Percentiles rank a stretch among this genome's conserved stretches.
Evolutionary conservation across 1,284 basidiomycete genomes (phyloP).

Genomic region (Tilletia horrida): DNA sequence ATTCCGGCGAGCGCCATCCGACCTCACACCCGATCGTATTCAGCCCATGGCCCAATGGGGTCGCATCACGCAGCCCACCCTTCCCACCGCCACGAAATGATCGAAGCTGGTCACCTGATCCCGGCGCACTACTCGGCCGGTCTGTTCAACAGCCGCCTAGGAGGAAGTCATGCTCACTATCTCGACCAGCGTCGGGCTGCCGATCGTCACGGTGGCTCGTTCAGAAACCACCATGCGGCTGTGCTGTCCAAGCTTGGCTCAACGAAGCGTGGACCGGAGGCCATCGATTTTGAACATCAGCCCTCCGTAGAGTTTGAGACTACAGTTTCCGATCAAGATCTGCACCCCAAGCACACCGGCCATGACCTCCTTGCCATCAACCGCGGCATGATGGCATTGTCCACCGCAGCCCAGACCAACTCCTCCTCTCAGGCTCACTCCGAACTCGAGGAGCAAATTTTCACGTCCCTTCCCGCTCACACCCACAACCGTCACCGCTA

Average conservation of each 20-base stretch:
- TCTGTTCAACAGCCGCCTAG: not conserved
- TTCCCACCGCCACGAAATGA: conserved; percentile 2
- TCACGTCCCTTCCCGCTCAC: not conserved
- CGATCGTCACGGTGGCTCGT: no score
- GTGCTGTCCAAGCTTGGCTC: not conserved
- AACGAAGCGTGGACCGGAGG: not conserved
- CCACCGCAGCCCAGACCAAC: no score
- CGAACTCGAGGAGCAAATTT: not conserved
- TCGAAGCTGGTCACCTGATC: conserved; percentile 14
- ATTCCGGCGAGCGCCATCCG: conserved; percentile 16
- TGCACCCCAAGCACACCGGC: not conserved
- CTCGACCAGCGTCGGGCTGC: conserved; percentile 5
- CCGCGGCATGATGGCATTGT: not conserved
- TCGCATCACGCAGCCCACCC: not conserved
- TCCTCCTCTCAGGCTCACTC: no score
- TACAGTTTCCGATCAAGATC: not conserved
- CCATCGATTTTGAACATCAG: not conserved
- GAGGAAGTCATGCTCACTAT: not conserved
- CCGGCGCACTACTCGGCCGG: conserved; percentile 4
- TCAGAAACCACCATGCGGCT: not conserved
- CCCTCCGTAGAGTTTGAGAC: not conserved
- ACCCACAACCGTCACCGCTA: not conserved
- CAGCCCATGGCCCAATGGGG: not conserved
- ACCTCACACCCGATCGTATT: conserved; percentile 9
- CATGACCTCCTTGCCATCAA: conserved; percentile 9